These are phyloP conservation scores for Erodium texanum DNA, from an alignment of 441 rosid species.

Conservation along the genomic window DNA sequence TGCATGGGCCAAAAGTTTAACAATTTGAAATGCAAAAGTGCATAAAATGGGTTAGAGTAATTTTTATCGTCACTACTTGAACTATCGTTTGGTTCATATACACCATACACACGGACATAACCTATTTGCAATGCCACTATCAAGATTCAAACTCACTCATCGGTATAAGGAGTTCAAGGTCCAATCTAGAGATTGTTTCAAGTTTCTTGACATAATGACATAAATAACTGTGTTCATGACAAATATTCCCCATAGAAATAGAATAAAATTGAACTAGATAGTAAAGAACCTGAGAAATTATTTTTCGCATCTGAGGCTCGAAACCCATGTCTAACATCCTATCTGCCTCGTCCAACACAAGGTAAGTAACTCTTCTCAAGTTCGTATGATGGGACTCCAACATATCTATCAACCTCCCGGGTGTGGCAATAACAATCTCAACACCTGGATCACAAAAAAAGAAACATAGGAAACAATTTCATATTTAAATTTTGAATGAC, in stretches of 20 bases:
- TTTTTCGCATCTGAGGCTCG: slow-evolving; percentile 95
- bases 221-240: neutral
- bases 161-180: neutral
- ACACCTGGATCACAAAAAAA: slow-evolving; percentile 29
- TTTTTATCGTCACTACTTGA: neutral
- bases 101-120: neutral
- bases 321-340: slow-evolving; percentile 99
- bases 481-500: neutral
- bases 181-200: neutral
- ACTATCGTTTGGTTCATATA: neutral
- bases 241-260: neutral
- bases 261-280: neutral
- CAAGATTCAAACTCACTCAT: neutral
- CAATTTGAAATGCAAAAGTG: slow-evolving; percentile 19
- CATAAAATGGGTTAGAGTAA: too few relatives aligned
- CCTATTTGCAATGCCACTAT: neutral
- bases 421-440: slow-evolving; percentile 92
- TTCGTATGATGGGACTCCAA: slow-evolving; percentile 77
- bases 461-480: neutral
- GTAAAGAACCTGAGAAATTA: slow-evolving; percentile 58
- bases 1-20: too few relatives aligned
- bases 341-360: slow-evolving; percentile 96
- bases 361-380: slow-evolving; percentile 84
- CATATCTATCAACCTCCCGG: slow-evolving; percentile 95
- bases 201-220: neutral